phyloP scores from a whole-genome alignment of 2,329 filamentous ascomycete species.

The Teratosphaeria gauchensis region DNA sequence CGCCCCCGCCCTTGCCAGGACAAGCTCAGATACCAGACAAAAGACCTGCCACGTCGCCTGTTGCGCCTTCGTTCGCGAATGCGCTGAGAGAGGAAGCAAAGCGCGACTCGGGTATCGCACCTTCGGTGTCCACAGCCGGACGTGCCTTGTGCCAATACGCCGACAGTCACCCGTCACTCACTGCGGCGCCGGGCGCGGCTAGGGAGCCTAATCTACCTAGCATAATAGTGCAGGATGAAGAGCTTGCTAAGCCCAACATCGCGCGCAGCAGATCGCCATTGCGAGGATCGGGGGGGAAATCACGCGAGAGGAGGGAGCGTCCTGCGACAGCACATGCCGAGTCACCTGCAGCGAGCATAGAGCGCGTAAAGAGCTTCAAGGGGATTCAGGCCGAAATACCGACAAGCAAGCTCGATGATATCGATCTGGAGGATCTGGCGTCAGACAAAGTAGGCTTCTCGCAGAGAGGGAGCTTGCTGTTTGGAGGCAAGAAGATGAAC shows the following conservation, averaged over 20 bases:
- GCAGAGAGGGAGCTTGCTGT: constrained; percentile 49
- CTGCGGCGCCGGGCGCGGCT: constrained; percentile 13
- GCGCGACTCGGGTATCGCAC: constrained; percentile 26
- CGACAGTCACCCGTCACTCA: constrained; percentile 8
- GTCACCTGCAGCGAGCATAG: constrained; percentile 2
- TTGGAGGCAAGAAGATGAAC: constrained; percentile 42
- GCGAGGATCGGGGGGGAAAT: constrained; percentile 6
- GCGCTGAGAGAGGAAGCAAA: constrained; percentile 15
- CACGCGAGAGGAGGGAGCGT: constrained; percentile 3
- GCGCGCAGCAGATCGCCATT: constrained; percentile 12
- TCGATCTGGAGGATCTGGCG: constrained; percentile 43
- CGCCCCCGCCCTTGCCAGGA: constrained; percentile 1
- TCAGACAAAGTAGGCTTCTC: constrained; percentile 48
- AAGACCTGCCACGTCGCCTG: constrained; percentile 4
- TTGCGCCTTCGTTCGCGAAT: neutral
- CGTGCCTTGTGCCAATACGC: constrained; percentile 6
- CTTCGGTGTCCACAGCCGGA: constrained; percentile 14
- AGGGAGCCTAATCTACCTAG: constrained; percentile 34
- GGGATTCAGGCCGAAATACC: constrained; percentile 48
- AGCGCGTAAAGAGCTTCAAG: constrained; percentile 30
- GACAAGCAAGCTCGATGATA: constrained; percentile 38
- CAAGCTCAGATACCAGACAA: neutral
- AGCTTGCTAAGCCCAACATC: constrained; percentile 6
- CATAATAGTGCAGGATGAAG: constrained; percentile 36
- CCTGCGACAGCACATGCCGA: constrained; percentile 1